Conservation (phyloP, 352 stramenopile genomes). For the Pythium folliculosum region DNA sequence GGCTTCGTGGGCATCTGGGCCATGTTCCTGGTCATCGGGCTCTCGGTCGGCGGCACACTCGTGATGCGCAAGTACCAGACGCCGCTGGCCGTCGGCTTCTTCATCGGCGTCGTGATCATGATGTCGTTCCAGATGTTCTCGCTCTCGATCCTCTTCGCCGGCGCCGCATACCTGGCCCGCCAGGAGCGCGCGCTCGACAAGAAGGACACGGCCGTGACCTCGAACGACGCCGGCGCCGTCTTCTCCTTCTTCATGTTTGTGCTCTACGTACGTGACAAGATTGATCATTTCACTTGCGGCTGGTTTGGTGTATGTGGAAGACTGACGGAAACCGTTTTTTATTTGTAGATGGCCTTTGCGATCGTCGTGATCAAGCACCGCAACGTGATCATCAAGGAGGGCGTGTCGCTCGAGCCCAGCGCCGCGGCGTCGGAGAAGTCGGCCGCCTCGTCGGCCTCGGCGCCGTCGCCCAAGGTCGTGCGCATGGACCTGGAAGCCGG, state of each 20-base stretch:
- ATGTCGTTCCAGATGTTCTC: constrained; percentile 90
- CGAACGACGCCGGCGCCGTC: constrained; percentile 72
- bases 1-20: constrained; percentile 82
- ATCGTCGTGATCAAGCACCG: constrained; percentile 75
- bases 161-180: constrained; percentile 66
- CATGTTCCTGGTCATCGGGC: constrained; percentile 79
- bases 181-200: constrained; percentile 60
- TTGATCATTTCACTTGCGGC: neutral
- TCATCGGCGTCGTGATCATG: constrained; percentile 91
- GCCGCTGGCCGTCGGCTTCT: constrained; percentile 84
- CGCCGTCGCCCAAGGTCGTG: constrained; percentile 64
- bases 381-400: constrained; percentile 84
- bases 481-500: constrained; percentile 61
- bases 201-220: constrained; percentile 65
- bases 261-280: constrained; percentile 76
- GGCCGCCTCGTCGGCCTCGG: constrained; percentile 29
- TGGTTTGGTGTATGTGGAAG: neutral
- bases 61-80: constrained; percentile 91
- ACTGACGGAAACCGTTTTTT: constrained; percentile 9
- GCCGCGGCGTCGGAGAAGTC: constrained; percentile 52
- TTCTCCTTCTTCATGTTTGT: constrained; percentile 90
- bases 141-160: constrained; percentile 75
- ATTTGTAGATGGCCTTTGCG: constrained; percentile 51
- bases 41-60: constrained; percentile 84
- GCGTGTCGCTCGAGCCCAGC: constrained; percentile 44